phyloP scores from a whole-genome alignment of 2,329 filamentous ascomycete species.

The Sporothrix curviconia region DNA sequence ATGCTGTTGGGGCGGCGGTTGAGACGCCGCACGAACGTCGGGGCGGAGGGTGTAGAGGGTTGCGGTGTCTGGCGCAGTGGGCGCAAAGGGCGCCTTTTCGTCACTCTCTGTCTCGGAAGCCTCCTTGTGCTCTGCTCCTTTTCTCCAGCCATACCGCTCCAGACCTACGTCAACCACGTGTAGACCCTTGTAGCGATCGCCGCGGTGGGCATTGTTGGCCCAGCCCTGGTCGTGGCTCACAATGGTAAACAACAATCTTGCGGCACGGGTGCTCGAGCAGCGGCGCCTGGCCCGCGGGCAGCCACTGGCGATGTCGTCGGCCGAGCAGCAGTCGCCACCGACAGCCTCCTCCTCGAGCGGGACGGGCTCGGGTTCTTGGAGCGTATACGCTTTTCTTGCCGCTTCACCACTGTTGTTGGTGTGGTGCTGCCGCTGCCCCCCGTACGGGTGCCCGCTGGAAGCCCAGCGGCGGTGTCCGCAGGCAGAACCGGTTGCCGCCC shows the following conservation, averaged over 20 bases:
- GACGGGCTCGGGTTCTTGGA: neutral
- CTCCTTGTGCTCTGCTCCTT: neutral
- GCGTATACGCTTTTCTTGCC: neutral
- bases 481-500: constrained; percentile 35
- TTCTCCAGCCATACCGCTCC: constrained; percentile 42
- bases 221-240: constrained; percentile 54
- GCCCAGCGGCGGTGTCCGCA: constrained; percentile 37
- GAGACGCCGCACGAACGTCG: neutral
- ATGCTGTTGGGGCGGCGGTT: neutral
- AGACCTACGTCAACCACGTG: constrained; percentile 61
- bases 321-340: neutral
- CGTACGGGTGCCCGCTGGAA: constrained; percentile 26
- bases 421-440: neutral
- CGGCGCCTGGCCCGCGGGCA: constrained; percentile 26
- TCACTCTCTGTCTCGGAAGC: neutral
- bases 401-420: neutral
- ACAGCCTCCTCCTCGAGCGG: neutral
- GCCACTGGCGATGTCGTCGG: constrained; percentile 1
- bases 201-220: constrained; percentile 31
- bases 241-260: constrained; percentile 56
- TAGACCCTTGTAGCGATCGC: constrained; percentile 45
- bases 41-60: neutral
- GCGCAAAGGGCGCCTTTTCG: neutral
- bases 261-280: constrained; percentile 44
- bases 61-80: neutral